Conservation (phyloP, 495 filamentous ascomycete genomes). For the Penicillium waksmanii region DNA sequence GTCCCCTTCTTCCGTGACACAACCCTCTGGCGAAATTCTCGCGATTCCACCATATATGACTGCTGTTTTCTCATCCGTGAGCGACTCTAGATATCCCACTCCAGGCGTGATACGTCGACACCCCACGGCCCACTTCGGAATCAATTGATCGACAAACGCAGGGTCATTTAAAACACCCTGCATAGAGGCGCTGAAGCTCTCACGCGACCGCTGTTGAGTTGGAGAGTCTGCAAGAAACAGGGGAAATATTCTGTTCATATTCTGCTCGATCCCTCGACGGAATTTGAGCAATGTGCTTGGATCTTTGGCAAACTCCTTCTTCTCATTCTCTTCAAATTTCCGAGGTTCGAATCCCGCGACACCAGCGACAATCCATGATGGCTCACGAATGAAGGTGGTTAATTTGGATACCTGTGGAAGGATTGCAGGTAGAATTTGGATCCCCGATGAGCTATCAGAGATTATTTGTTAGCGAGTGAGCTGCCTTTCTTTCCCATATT, state of each 20-base stretch:
- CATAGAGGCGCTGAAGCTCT: background rate
- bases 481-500: background rate
- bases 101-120: conserved; percentile 49
- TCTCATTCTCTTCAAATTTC: conserved; percentile 36
- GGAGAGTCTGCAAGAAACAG: background rate
- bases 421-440: conserved; percentile 60
- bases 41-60: conserved; percentile 36
- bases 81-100: conserved; percentile 40
- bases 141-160: conserved; percentile 19
- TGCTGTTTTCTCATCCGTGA: conserved; percentile 40
- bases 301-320: conserved; percentile 35
- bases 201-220: background rate
- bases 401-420: conserved; percentile 41
- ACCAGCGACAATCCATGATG: conserved; percentile 14
- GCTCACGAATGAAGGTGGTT: conserved; percentile 18
- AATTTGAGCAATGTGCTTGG: conserved; percentile 18
- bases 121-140: conserved; percentile 40
- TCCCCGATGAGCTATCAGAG: conserved; percentile 26
- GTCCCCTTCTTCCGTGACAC: conserved; percentile 43
- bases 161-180: conserved; percentile 14
- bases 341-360: conserved; percentile 23
- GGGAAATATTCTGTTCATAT: conserved; percentile 9
- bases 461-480: background rate
- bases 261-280: conserved; percentile 15
- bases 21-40: conserved; percentile 36